Evolutionary conservation across 2,329 filamentous ascomycete species (phyloP).

Genomic region (Ceratocystis huliohia): DNA sequence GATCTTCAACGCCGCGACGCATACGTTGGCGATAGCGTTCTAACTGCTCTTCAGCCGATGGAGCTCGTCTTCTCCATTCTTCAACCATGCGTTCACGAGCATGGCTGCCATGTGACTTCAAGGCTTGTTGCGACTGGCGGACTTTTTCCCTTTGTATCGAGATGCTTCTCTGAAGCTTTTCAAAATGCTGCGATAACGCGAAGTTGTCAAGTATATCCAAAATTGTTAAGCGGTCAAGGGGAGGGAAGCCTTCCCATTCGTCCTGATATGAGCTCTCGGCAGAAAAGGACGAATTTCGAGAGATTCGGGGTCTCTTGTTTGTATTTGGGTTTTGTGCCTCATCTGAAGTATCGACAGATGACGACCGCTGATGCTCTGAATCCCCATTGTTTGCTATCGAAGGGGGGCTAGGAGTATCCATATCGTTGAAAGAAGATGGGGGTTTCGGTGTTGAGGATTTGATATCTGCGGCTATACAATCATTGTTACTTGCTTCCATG

Average conservation of each 20-base stretch:
- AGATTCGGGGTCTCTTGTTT: constrained; percentile 45
- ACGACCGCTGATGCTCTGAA: neutral
- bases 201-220: constrained; percentile 94
- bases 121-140: constrained; percentile 63
- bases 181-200: constrained; percentile 75
- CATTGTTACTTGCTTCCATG: neutral
- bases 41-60: constrained; percentile 80
- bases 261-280: constrained; percentile 75
- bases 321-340: constrained; percentile 29
- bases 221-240: constrained; percentile 76
- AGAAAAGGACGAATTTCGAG: constrained; percentile 71
- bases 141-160: constrained; percentile 76
- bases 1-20: constrained; percentile 75
- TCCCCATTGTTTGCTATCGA: constrained; percentile 29
- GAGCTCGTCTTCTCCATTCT: constrained; percentile 77
- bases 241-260: constrained; percentile 76
- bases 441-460: neutral
- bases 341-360: neutral
- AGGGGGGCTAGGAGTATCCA: constrained; percentile 32
- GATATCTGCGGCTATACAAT: neutral
- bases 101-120: constrained; percentile 61
- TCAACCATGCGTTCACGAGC: constrained; percentile 86
- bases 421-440: neutral
- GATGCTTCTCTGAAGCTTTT: constrained; percentile 76
- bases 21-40: constrained; percentile 82